Evolutionary conservation across 2,329 filamentous ascomycete genomes (phyloP), one percentile per base, ranked within the genome.

Genomic region (Sporothrix dimorphospora): DNA sequence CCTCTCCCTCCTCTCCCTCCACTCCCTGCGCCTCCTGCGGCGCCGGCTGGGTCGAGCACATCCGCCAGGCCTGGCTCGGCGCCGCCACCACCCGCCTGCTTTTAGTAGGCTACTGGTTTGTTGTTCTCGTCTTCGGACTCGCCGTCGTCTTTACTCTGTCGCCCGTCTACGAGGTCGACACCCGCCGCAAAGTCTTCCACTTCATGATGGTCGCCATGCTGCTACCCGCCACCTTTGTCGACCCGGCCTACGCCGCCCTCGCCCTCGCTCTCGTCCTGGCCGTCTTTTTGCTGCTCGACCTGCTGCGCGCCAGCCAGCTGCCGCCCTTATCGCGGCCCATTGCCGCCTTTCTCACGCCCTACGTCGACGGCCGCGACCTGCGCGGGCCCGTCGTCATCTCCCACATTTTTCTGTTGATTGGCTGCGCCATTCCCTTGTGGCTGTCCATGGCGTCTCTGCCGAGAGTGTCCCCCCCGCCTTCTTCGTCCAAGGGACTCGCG

Each of bases 131-230:
- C 19, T 79, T 89, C 1, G 96, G 95, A 0, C 85, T 98, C 47
- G 82, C 89, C 11, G 85, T 92, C 4, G 93, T 98, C 8, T 88
- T 96, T 69, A 88, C 86, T 55, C 87, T 97, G 49, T 92, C 91
- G 53, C 85, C 89, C 3, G 84, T 93, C 67, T 94, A 92, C 76
- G 94, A 98, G 81, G 95, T 99, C 63, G 96, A 99, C 81, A 99
- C 96, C 1, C 89, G 96, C 67, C 90, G 96, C 68, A 99, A 99
- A 81, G 93, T 98, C 30, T 99, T 99, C 80, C 96, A 99, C 81
- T 97, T 97, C 76, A 97, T 95, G 87, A 98, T 98, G 92, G 95
- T 98, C 8, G 90, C 90, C 71, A 98, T 99, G 93, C 91, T 99
- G 71, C 86, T 98, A 1, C 94, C 96, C 0, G 90, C 93, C 1